Evolutionary conservation across 768 basidiomycete genomes (phyloP).

Genomic region (Coprinellus micaceus): DNA sequence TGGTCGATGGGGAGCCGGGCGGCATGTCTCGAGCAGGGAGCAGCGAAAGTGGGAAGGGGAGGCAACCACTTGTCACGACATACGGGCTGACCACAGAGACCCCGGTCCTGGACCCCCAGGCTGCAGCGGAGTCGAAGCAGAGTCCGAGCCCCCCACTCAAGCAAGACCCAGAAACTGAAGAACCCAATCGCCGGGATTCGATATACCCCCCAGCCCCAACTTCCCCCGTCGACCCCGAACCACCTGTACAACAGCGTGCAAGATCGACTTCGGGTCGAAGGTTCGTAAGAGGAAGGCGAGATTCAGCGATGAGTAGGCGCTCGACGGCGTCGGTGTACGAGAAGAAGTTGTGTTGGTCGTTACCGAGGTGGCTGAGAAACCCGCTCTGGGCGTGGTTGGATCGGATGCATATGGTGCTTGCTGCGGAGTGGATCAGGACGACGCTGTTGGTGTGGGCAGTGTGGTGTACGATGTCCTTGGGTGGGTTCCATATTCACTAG

Average conservation of each 20-base stretch:
- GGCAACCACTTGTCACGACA: conserved; percentile 20
- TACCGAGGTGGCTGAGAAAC: conserved; percentile 53
- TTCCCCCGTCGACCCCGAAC: neutral
- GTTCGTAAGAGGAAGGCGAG: neutral
- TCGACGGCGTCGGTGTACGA: conserved; percentile 50
- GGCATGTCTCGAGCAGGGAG: conserved; percentile 10
- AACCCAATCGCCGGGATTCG: neutral
- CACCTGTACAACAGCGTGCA: too few relatives aligned
- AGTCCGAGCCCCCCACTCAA: neutral
- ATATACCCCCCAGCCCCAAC: neutral
- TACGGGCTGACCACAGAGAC: conserved; percentile 36
- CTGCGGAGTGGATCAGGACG: conserved; percentile 71
- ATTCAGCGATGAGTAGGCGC: conserved; percentile 15
- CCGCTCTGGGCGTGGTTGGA: conserved; percentile 69
- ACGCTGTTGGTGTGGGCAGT: conserved; percentile 75
- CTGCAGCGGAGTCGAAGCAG: neutral
- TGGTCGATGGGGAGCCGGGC: conserved; percentile 22
- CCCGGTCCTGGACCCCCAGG: conserved; percentile 25
- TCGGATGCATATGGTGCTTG: conserved; percentile 64
- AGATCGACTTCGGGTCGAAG: too few relatives aligned
- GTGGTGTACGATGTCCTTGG: conserved; percentile 77
- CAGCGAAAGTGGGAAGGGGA: conserved; percentile 6
- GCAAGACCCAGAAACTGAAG: neutral
- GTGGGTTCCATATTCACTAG: conserved; percentile 35
- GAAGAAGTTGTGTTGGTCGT: conserved; percentile 35